Evolutionary conservation across 768 basidiomycete genomes (phyloP).

Genomic region (Suillus hirtellus): DNA sequence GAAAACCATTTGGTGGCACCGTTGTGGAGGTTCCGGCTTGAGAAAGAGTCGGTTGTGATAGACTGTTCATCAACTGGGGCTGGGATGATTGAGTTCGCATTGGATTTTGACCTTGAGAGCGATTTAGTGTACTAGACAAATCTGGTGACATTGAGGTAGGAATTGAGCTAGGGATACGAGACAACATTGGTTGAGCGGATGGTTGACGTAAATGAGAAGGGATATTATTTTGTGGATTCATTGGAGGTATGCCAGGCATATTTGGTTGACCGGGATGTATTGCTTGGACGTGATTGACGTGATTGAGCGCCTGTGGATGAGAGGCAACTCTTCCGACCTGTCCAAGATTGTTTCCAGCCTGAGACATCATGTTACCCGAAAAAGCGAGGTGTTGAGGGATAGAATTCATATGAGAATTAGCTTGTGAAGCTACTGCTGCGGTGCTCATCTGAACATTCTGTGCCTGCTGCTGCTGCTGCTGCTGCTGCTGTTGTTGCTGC

Average conservation of each 20-base stretch:
- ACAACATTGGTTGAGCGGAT: constrained; percentile 36
- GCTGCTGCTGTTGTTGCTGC: constrained; percentile 35
- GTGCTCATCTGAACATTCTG: constrained; percentile 37
- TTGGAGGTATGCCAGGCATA: constrained; percentile 39
- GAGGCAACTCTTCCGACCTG: constrained; percentile 55
- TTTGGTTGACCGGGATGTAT: constrained; percentile 39
- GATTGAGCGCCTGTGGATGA: constrained; percentile 51
- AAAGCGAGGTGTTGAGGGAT: constrained; percentile 42
- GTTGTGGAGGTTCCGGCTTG: constrained; percentile 31
- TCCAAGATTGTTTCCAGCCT: constrained; percentile 36
- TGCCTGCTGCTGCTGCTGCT: constrained; percentile 38
- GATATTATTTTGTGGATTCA: constrained; percentile 47
- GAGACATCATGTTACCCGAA: constrained; percentile 43
- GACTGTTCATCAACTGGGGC: constrained; percentile 50
- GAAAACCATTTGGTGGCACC: constrained; percentile 33
- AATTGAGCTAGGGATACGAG: constrained; percentile 33
- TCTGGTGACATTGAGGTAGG: constrained; percentile 44
- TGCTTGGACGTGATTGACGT: constrained; percentile 36
- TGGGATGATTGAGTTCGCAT: constrained; percentile 45
- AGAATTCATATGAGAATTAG: constrained; percentile 28
- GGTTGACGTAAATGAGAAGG: constrained; percentile 36
- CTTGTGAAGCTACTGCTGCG: constrained; percentile 27
- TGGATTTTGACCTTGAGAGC: constrained; percentile 41
- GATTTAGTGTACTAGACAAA: constrained; percentile 35
- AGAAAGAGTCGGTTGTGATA: constrained; percentile 36